Base-by-base conservation (phyloP, 805 yeast species). In the Teunomyces pallodes region DNA sequence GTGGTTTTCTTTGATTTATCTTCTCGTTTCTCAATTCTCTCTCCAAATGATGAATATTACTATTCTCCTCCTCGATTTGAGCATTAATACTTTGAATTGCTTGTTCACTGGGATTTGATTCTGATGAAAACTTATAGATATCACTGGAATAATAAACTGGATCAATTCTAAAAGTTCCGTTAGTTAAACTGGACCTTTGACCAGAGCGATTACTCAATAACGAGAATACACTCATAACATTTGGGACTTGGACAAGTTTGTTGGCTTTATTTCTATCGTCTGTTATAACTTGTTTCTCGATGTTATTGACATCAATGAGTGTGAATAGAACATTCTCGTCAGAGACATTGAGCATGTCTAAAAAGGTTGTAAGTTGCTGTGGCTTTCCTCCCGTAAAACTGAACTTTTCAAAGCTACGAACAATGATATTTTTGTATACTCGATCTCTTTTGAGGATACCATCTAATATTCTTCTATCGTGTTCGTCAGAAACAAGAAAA, bases 401-500 rank as follows among this genome's bases (percentile, higher is more conserved):
- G 56, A 86, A 87, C 7, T 64, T 62, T 55, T 89, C 94, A 20
- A 75, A 71, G 43, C 62, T 70, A 50, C 90, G 71, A 1, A 77
- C 75, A 20, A 81, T 63, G 7, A 86, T 74, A 42, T 75, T 74
- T 39, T 66, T 66, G 49, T 65, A 59, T 3, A 62, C 43, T 9
- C 50, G 41, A 41, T 52, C 36, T 27, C 60, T 46, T 47, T 57
- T 62, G 57, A 85, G 58, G 1, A 65, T 57, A 9, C 63, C 61
- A 2, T 44, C 54, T 16, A 73, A 57, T 8, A 66, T 38, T 46
- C 54, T 56, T 39, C 83, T 74, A 60, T 92, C 98, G 27, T 74
- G 73, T 41, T 72, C 78, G 58, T 79, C 80, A 31, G 80, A 74
- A 1, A 89, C 96, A 31, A 87, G 72, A 64, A 89, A 90, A 0